Base-by-base conservation (phyloP, 352 stramenopile species). In the Pythium sp. region DNA sequence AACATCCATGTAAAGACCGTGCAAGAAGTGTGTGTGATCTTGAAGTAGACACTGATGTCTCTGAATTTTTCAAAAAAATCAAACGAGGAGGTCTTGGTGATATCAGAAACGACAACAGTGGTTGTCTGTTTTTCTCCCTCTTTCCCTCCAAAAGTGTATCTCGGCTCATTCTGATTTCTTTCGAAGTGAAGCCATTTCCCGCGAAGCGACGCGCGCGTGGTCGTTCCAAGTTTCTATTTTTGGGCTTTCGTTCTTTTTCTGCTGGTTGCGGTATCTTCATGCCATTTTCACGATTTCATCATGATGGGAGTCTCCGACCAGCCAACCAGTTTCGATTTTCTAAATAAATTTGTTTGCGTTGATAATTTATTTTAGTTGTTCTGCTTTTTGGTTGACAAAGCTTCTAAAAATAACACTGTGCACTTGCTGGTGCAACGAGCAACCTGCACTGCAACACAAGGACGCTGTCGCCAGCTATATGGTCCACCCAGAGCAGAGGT, bases 111-210 rank as follows among this genome's bases (percentile, higher is more conserved):
- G 5, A 49, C 41, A n/a, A n/a, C 41, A 49, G 5, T 18, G 18
- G 9, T 20, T 51, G 43, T 51, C 43, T 51, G 22, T 51, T 51
- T 51, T 51, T 51, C 11, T 51, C 43, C 41, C 15, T 49, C 30
- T 32, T 32, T 32, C 41, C 41, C 15, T 49, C 43, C 43, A 51
- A 51, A 51, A 51, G 43, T 51, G 43, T 51, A 51, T 51, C 43
- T 51, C 43, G 43, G 43, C 15, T 51, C 43, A n/a, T 51, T 51
- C 43, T 51, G 43, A 51, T 51, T 51, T 51, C 43, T 51, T 51
- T 51, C 43, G 43, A 51, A 51, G 18, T 51, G 43, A 51, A 51
- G 43, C 43, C 43, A 51, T 51, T 51, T 51, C 43, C 41, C 15
- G 43, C 43, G 43, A 51, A 51, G 43, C 43, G 43, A 8, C 43